Percentiles rank a stretch among this genome's conserved stretches.
Evolutionary conservation across 495 filamentous ascomycete genomes (phyloP).

Genomic region (Penicillium manginii): DNA sequence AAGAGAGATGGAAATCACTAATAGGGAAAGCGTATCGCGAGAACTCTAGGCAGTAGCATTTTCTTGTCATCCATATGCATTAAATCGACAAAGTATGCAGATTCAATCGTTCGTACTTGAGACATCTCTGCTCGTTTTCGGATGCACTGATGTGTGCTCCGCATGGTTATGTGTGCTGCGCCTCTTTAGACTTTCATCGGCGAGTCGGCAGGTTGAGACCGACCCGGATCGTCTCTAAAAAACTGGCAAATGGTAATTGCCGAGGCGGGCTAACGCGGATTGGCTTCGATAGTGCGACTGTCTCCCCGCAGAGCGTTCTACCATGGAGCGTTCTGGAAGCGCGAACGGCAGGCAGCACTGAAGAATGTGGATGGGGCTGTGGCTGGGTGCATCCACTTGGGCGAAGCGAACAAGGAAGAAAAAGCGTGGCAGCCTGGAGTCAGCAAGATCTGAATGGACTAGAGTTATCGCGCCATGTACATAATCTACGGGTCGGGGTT

Average conservation of each 20-base stretch:
- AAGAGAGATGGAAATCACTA: background rate
- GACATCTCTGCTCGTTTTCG: no score
- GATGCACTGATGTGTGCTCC: no score
- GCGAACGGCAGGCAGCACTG: conserved; percentile 12
- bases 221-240: conserved; percentile 7
- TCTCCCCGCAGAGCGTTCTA: background rate
- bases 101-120: no score
- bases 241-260: conserved; percentile 4
- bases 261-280: conserved; percentile 6
- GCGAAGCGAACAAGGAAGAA: background rate
- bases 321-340: conserved; percentile 7
- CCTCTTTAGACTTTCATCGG: background rate
- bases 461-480: background rate
- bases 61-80: background rate
- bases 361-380: conserved; percentile 19
- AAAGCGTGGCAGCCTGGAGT: conserved; percentile 13
- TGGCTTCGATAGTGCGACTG: conserved; percentile 14
- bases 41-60: background rate
- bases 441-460: background rate
- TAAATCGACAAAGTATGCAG: no score
- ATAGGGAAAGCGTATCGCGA: background rate
- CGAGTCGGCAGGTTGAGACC: conserved; percentile 5
- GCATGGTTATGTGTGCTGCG: background rate
- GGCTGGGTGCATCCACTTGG: conserved; percentile 18
- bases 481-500: background rate